These are phyloP conservation scores for Corniculantispora saksenae DNA, from an alignment of 2,329 filamentous ascomycete species.

Conservation along the genomic window DNA sequence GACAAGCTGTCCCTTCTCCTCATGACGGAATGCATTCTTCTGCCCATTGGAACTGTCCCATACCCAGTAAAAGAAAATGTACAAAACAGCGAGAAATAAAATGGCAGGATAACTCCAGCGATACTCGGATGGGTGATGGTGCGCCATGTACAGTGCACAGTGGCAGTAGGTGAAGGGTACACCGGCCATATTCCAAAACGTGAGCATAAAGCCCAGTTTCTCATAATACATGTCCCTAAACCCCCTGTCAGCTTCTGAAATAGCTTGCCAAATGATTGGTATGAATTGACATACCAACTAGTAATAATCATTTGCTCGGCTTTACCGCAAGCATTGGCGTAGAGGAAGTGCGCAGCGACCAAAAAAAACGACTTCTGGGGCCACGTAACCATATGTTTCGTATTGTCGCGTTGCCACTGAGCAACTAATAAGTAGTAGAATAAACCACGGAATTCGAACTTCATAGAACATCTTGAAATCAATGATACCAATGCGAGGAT, in stretches of 20 bases:
- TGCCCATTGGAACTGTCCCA: slow-evolving; percentile 92
- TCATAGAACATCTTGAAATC: slow-evolving; percentile 98
- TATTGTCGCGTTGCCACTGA: slow-evolving; percentile 80
- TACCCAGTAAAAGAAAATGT: slow-evolving; percentile 71
- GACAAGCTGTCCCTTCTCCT: slow-evolving; percentile 70
- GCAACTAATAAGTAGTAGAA: slow-evolving; percentile 75
- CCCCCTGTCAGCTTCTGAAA: background rate
- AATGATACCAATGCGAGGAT: slow-evolving; percentile 77
- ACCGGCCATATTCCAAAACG: slow-evolving; percentile 94
- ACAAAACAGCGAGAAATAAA: slow-evolving; percentile 48
- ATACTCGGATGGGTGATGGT: slow-evolving; percentile 76
- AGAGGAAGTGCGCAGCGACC: slow-evolving; percentile 85
- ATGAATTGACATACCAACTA: slow-evolving; percentile 54
- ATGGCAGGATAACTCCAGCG: slow-evolving; percentile 71
- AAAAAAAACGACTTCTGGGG: slow-evolving; percentile 77
- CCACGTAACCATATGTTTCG: slow-evolving; percentile 81
- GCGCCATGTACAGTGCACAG: slow-evolving; percentile 86
- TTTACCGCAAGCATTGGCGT: slow-evolving; percentile 89
- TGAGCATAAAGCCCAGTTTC: slow-evolving; percentile 96
- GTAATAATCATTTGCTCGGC: slow-evolving; percentile 87
- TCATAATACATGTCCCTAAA: slow-evolving; percentile 86
- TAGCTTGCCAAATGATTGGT: background rate
- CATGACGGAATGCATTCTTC: slow-evolving; percentile 86
- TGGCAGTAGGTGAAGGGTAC: slow-evolving; percentile 91
- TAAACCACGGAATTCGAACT: slow-evolving; percentile 89